These are phyloP conservation scores for Crucibulum laeve DNA, from an alignment of 768 basidiomycete species.

Conservation along the genomic window DNA sequence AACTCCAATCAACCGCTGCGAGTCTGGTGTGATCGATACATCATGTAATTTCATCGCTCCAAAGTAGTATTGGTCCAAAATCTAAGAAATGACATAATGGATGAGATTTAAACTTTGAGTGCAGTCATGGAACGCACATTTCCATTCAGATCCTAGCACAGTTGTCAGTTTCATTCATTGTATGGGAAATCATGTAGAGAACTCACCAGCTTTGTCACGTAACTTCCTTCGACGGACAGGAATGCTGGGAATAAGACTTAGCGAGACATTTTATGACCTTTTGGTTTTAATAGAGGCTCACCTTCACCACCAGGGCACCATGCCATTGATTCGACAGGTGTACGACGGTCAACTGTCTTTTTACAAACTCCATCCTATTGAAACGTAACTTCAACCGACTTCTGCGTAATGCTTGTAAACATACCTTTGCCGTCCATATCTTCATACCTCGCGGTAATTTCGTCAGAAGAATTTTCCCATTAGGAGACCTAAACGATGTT, in stretches of 20 bases:
- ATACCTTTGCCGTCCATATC: slow-evolving; percentile 66
- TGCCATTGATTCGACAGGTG: slow-evolving; percentile 54
- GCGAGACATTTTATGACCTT: neutral
- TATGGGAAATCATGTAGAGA: neutral
- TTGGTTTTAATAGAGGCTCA: slow-evolving; percentile 16
- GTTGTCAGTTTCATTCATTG: no score
- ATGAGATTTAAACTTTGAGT: neutral
- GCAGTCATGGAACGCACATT: slow-evolving; percentile 31
- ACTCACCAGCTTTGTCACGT: slow-evolving; percentile 56
- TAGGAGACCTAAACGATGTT: slow-evolving; percentile 48
- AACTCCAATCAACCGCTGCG: slow-evolving; percentile 57
- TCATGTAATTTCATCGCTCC: slow-evolving; percentile 63
- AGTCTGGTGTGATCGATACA: slow-evolving; percentile 66
- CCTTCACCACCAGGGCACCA: slow-evolving; percentile 68
- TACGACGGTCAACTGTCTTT: slow-evolving; percentile 55
- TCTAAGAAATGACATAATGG: slow-evolving; percentile 19
- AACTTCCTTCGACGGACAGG: slow-evolving; percentile 66
- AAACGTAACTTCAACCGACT: slow-evolving; percentile 2
- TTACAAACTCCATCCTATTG: slow-evolving; percentile 63
- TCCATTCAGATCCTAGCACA: slow-evolving; percentile 50
- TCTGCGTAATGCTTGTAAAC: slow-evolving; percentile 9
- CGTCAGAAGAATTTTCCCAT: slow-evolving; percentile 56
- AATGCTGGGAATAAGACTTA: slow-evolving; percentile 40
- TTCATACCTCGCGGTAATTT: slow-evolving; percentile 63
- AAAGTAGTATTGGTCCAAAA: slow-evolving; percentile 55